Conservation (phyloP, 2,329 filamentous ascomycete genomes). For the Aspergillus amoenus region DNA sequence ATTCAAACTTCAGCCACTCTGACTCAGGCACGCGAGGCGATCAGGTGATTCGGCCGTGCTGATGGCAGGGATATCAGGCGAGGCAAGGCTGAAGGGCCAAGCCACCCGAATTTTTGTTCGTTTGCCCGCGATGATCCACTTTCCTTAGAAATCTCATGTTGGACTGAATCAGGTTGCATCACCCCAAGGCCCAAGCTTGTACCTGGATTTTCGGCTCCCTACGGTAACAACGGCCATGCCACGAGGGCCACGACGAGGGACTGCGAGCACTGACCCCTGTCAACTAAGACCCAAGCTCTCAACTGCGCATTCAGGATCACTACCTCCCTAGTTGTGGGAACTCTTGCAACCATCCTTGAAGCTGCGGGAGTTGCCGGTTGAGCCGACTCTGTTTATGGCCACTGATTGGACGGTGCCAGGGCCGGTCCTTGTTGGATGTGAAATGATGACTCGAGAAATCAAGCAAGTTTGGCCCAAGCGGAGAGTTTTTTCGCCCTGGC, state of each 20-base stretch:
- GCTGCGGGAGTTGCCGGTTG: not conserved
- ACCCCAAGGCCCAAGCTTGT: not conserved
- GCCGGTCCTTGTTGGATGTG: not conserved
- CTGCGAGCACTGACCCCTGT: not conserved
- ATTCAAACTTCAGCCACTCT: no score
- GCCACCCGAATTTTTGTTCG: not conserved
- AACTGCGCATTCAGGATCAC: not conserved
- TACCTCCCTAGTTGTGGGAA: no score
- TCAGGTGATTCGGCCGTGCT: not conserved
- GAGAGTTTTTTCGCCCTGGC: not conserved
- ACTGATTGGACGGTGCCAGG: not conserved
- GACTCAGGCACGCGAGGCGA: not conserved
- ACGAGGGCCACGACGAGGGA: not conserved
- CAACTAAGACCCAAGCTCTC: not conserved
- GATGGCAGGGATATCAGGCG: not conserved
- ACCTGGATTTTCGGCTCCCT: not conserved
- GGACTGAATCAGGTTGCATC: not conserved
- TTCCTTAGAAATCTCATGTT: not conserved
- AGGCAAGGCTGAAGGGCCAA: not conserved
- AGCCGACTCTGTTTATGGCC: not conserved
- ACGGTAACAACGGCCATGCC: not conserved
- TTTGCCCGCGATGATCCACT: not conserved
- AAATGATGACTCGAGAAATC: constrained; percentile 1
- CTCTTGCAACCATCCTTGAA: no score
- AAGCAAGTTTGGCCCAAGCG: not conserved